A percentile compares a stretch with the other conserved stretches of the same genome.
phyloP scores from a whole-genome alignment of 2,329 filamentous ascomycete genomes.

The Exophiala calicioides region DNA sequence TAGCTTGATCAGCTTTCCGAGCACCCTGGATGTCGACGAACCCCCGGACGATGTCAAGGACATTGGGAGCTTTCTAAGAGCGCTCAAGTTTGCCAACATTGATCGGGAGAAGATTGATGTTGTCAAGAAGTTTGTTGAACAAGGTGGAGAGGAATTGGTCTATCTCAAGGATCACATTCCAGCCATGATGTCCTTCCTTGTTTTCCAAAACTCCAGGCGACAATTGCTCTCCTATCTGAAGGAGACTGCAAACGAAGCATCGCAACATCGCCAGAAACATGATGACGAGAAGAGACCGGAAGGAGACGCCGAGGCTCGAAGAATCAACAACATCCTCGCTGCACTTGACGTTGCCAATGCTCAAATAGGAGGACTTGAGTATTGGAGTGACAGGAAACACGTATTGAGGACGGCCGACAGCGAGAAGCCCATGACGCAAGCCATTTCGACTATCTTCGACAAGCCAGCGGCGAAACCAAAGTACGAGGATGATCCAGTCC shows the following conservation, averaged over 20 bases:
- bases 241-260: conserved; percentile 59
- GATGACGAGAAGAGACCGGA: conserved; percentile 43
- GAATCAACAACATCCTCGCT: conserved; percentile 68
- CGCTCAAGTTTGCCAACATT: conserved; percentile 70
- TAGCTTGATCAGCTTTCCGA: conserved; percentile 39
- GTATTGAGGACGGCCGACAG: conserved; percentile 29
- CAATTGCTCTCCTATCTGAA: conserved; percentile 72
- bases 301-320: conserved; percentile 48
- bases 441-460: conserved; percentile 27
- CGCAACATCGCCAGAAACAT: conserved; percentile 52
- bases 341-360: conserved; percentile 76
- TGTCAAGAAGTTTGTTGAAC: conserved; percentile 76
- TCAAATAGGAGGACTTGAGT: conserved; percentile 78
- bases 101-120: conserved; percentile 90
- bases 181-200: conserved; percentile 79
- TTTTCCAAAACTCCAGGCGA: conserved; percentile 85
- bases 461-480: conserved; percentile 15
- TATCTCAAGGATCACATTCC: conserved; percentile 78
- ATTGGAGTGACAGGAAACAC: conserved; percentile 72
- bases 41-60: conserved; percentile 59
- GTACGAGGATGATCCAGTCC: conserved; percentile 25
- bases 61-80: conserved; percentile 67
- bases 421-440: conserved; percentile 16
- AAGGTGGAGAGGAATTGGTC: conserved; percentile 72
- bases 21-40: conserved; percentile 46